Conservation (phyloP, 345 rosid species). For the Hevea brasiliensis region DNA sequence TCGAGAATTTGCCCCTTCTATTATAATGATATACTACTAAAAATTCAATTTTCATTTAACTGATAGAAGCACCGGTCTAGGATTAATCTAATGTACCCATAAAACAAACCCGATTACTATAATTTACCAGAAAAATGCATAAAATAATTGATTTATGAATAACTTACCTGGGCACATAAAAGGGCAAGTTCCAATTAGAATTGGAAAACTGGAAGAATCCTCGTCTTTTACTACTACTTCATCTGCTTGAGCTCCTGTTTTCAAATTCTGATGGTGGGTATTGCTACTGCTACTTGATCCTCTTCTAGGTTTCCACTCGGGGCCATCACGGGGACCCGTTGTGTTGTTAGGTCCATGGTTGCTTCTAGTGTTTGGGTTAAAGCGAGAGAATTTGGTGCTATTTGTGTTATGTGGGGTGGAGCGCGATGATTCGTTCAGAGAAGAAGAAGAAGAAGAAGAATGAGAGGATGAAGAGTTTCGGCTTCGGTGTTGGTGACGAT, state of each 20-base stretch:
- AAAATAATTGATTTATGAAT: background rate
- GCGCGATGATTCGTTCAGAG: background rate
- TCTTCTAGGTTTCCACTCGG: background rate
- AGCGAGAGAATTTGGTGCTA: background rate
- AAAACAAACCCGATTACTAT: background rate
- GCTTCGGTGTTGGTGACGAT: background rate
- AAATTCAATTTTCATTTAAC: no score
- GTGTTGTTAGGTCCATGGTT: background rate
- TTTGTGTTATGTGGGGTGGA: background rate
- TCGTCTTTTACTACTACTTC: slow-evolving; percentile 11
- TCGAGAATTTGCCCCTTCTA: background rate
- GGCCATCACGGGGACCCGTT: background rate
- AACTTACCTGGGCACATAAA: slow-evolving; percentile 82
- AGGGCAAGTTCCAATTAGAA: slow-evolving; percentile 69
- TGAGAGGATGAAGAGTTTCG: background rate
- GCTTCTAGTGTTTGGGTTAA: background rate
- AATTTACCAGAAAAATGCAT: background rate
- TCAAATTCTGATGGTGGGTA: background rate
- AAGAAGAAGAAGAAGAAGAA: slow-evolving; percentile 5
- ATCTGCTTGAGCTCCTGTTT: background rate
- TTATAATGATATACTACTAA: background rate
- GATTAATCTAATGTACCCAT: background rate
- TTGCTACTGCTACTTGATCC: background rate
- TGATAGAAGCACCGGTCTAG: no score
- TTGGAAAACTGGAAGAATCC: slow-evolving; percentile 11